Evolutionary conservation across 2,329 filamentous ascomycete species (phyloP), one percentile per base, ranked within the genome.

Genomic region (Calonectria naviculata): DNA sequence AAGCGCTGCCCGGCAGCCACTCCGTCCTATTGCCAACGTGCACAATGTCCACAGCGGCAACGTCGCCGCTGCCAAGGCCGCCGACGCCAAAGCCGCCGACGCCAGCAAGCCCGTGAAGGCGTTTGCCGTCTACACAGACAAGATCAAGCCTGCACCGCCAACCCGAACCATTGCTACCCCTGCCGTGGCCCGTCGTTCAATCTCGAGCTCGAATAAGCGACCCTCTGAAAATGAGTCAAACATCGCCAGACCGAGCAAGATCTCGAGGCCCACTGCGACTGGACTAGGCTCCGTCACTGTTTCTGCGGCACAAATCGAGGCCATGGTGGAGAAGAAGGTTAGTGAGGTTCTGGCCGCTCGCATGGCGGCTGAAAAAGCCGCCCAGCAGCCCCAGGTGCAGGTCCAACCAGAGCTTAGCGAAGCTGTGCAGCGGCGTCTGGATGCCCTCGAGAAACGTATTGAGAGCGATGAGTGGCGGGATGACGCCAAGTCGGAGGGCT

Each of bases 241-340:
- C 56, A 80, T 75, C 58, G 73, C 81, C 54, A 86, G 89, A 12
- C 86, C 88, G 1, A 83, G 84, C 46, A 92, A 91, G 73, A 80
- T 88, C 74, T 78, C 64, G 58, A 56, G 68, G 67, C 36, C 71
- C 73, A 34, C 74, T 65, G 73, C 78, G 72, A 73, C 83, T 75
- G 74, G 76, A 38, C n/a, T 58, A 26, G 21, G 52, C 34, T 80
- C 73, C 73, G 78, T 82, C 74, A 88, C 85, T 81, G 87, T 94
- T 10, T 93, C 92, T 0, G 89, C 92, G 21, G 93, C 91, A 15
- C 92, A 92, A 64, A 97, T 98, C 71, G 95, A 98, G 81, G 94
- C 95, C 44, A 92, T 98, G 84, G 95, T 98, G 1, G 94, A 98
- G 82, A 94, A 93, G 77, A 97, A 97, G 79, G 94, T 98, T 1